Conservation (phyloP, 306 rosid genomes). For the Quercus alba region DNA sequence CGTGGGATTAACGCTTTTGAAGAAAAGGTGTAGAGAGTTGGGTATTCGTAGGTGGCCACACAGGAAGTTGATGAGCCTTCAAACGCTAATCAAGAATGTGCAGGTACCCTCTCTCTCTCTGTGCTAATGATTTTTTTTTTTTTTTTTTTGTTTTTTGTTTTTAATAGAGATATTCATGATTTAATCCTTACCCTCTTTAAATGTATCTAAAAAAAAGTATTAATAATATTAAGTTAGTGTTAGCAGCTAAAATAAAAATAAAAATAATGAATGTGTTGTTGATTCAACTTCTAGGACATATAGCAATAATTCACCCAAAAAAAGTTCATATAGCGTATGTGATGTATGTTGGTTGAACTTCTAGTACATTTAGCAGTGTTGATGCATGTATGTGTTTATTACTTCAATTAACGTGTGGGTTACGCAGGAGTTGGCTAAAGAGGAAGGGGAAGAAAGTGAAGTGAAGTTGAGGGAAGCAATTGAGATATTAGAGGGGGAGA, state of each 20-base stretch:
- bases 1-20: conserved; percentile 72
- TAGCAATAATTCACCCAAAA: too few species aligned
- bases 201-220: too few species aligned
- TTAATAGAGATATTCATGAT: too few species aligned
- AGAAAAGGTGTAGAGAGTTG: conserved; percentile 80
- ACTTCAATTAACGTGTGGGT: not conserved
- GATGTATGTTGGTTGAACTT: too few species aligned
- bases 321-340: too few species aligned
- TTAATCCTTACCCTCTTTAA: too few species aligned
- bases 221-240: too few species aligned
- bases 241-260: too few species aligned
- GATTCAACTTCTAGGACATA: too few species aligned
- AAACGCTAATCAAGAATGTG: conserved; percentile 64
- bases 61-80: conserved; percentile 76
- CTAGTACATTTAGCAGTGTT: too few species aligned
- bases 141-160: too few species aligned
- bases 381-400: not conserved
- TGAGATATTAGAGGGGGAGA: conserved; percentile 62
- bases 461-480: conserved; percentile 48
- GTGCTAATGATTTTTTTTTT: not conserved
- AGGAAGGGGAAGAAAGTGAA: conserved; percentile 38
- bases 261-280: too few species aligned
- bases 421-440: conserved; percentile 50
- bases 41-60: conserved; percentile 95
- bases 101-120: conserved; percentile 32